Conservation (phyloP, 306 rosid genomes). For the Medicago lupulina region DNA sequence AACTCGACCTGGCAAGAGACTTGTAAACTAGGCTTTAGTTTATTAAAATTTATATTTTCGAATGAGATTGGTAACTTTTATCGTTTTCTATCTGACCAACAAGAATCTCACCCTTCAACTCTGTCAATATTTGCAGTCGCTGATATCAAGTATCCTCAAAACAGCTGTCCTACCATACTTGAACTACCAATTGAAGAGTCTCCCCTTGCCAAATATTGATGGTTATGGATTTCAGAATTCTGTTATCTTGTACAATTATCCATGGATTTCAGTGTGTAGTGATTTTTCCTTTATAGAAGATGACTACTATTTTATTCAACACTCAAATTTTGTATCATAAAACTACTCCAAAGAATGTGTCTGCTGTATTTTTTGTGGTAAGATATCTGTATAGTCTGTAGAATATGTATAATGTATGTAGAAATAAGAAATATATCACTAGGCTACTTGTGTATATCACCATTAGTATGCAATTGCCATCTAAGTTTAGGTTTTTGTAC, state of each 20-base stretch:
- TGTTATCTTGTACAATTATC: constrained; percentile 49
- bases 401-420: neutral
- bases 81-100: neutral
- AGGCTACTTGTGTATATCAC: neutral
- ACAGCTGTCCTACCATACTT: constrained; percentile 56
- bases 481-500: neutral
- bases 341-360: neutral
- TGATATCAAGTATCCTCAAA: constrained; percentile 56
- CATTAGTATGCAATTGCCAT: neutral
- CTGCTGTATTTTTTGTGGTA: constrained; percentile 4
- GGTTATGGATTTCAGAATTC: constrained; percentile 65
- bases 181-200: constrained; percentile 52
- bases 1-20: neutral
- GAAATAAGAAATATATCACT: neutral
- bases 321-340: constrained; percentile 29
- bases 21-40: neutral
- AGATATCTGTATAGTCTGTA: constrained; percentile 11
- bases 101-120: constrained; percentile 6
- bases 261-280: constrained; percentile 63
- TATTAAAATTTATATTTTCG: neutral
- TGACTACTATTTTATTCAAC: constrained; percentile 38
- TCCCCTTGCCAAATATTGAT: constrained; percentile 60
- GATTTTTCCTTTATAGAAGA: constrained; percentile 50
- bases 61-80: constrained; percentile 4
- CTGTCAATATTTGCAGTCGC: constrained; percentile 59